Percentiles rank a stretch among this genome's conserved stretches.
phyloP scores from a whole-genome alignment of 2,329 filamentous ascomycete genomes.

The Pestalotiopsis sp. region DNA sequence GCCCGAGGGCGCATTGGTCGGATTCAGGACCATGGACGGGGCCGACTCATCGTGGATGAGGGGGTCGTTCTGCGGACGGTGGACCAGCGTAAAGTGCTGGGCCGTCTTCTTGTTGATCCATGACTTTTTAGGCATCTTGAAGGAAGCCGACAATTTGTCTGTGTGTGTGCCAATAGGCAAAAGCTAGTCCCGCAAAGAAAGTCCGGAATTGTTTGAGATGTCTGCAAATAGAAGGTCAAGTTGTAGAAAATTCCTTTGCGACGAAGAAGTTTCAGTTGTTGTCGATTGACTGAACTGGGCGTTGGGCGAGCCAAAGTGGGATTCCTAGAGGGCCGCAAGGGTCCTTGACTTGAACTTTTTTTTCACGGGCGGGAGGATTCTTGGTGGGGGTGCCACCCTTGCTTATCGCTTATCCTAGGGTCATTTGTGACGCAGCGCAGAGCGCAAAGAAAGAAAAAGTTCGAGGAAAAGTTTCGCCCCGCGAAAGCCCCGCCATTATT shows the following conservation, averaged over 20 bases:
- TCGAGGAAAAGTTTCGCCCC: constrained; percentile 13
- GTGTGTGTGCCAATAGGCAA: not conserved
- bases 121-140: constrained; percentile 10
- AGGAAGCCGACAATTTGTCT: not conserved
- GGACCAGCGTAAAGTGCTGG: constrained; percentile 89
- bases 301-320: constrained; percentile 1
- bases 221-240: not conserved
- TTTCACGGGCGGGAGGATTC: not conserved
- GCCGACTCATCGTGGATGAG: constrained; percentile 90
- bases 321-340: not conserved
- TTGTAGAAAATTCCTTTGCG: not conserved
- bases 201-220: no score
- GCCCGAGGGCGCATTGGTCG: constrained; percentile 50
- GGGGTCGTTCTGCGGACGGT: constrained; percentile 96
- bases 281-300: not conserved
- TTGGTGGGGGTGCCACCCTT: constrained; percentile 1
- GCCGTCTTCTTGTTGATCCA: constrained; percentile 78
- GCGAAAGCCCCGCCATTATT: constrained; percentile 16
- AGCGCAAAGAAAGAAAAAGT: not conserved
- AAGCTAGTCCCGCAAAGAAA: not conserved
- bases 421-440: constrained; percentile 10
- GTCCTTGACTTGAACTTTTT: constrained; percentile 7
- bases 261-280: not conserved
- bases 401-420: constrained; percentile 11
- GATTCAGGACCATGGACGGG: constrained; percentile 88